Base-by-base conservation (phyloP, 1,139 yeast species). In the Sugiyamaella sp. region DNA sequence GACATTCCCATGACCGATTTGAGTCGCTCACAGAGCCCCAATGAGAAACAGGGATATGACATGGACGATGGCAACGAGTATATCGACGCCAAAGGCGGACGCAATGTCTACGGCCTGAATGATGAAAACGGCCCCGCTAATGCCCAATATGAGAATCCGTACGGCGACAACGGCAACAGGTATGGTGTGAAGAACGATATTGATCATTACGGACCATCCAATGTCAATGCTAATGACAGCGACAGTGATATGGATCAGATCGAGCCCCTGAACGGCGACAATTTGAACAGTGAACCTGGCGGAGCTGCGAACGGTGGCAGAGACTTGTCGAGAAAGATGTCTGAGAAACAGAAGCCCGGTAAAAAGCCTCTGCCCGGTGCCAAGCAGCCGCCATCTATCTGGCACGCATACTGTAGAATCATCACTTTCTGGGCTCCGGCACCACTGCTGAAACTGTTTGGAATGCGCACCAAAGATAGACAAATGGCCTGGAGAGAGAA, bases 401-500 rank as follows among this genome's bases (percentile, higher is more conserved):
- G 98, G 99, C 81, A 83, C 63, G 75, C 84, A 1, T 93, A 89
- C 71, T 90, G 97, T 68, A 81, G 82, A 64, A 63, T 80, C 9
- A 73, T 93, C 38, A 91, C 98, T 0, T 89, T 89, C 69, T 91
- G 97, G 95, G 95, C 96, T 2, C 96, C 97, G 0, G 80, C 86
- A 2, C 85, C 91, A 0, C 60, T 91, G 32, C 73, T 93, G 65
- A 75, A 76, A 49, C 70, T 86, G 52, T 87, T 82, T 71, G 98
- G 98, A 3, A 80, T 91, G 79, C 80, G 80, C 40, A 84, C 88
- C 25, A 82, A 82, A 63, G 90, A 84, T 49, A 81, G 96, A 59
- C 97, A 89, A 69, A 82, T 84, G 76, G 98, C 98, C 0, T 93
- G 99, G 99, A 80, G 98, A 68, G 99, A 93, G 69, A 93, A 93